Conservation (phyloP, 805 yeast genomes). For the Cyberlindnera meyerae region DNA sequence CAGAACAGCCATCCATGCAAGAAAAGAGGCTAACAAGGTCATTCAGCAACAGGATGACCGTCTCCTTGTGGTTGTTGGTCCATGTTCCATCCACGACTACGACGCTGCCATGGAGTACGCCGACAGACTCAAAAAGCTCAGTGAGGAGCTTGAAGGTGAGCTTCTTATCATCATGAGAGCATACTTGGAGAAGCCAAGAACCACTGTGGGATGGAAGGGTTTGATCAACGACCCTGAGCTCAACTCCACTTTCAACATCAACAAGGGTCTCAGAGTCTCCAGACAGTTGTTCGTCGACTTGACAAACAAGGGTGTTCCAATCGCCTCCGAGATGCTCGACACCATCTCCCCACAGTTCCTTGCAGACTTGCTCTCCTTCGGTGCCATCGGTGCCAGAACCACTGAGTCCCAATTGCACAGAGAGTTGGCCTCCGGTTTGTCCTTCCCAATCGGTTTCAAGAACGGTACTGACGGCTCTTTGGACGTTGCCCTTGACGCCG, state of each 20-base stretch:
- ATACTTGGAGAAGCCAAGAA: constrained; percentile 95
- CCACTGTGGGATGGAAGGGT: constrained; percentile 99
- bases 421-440: constrained; percentile 93
- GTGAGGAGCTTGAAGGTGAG: constrained; percentile 70
- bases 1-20: constrained; percentile 67
- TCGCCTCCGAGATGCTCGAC: constrained; percentile 97
- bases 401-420: constrained; percentile 98
- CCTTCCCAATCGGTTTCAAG: constrained; percentile 99
- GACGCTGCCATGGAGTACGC: constrained; percentile 88
- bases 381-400: constrained; percentile 99
- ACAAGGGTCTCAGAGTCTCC: constrained; percentile 86
- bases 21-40: constrained; percentile 73
- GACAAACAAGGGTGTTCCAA: constrained; percentile 78
- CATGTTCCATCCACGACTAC: constrained; percentile 94
- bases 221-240: constrained; percentile 95
- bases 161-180: constrained; percentile 93
- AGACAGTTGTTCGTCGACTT: constrained; percentile 80
- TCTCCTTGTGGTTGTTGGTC: constrained; percentile 85
- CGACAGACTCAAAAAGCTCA: constrained; percentile 53
- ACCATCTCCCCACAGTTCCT: constrained; percentile 96
- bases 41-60: constrained; percentile 77
- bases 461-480: constrained; percentile 97
- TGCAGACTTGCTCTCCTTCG: constrained; percentile 84
- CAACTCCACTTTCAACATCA: constrained; percentile 87
- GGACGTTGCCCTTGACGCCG: constrained; percentile 91